Percentiles rank a stretch among this genome's conserved stretches.
phyloP scores from a whole-genome alignment of 148 eudicot species.

The Talinum fruticosum region DNA sequence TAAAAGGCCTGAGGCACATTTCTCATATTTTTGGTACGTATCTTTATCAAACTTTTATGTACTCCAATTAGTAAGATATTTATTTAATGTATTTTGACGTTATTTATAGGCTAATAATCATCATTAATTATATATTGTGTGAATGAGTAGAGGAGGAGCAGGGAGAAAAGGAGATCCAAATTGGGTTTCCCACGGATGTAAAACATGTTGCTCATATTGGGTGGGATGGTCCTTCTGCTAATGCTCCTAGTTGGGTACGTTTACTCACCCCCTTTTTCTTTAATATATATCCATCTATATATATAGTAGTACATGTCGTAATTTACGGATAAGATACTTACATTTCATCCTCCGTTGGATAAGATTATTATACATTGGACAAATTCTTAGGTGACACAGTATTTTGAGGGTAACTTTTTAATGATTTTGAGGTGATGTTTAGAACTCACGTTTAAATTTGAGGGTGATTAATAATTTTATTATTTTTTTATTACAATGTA shows the following conservation, averaged over 20 bases:
- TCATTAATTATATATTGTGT: not conserved
- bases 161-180: constrained; percentile 68
- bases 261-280: not conserved
- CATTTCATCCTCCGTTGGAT: no score
- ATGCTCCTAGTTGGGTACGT: constrained; percentile 75
- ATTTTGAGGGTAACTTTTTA: no score
- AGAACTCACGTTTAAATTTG: no score
- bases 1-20: constrained; percentile 60
- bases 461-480: no score
- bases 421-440: no score
- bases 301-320: no score
- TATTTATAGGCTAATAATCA: not conserved
- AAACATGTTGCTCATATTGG: constrained; percentile 94
- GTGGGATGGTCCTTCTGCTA: constrained; percentile 66
- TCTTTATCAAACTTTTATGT: not conserved
- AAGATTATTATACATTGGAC: no score
- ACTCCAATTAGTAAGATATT: not conserved
- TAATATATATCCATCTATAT: no score
- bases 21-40: constrained; percentile 52
- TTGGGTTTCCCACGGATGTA: constrained; percentile 86
- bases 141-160: constrained; percentile 43
- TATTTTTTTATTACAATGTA: not conserved
- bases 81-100: no score
- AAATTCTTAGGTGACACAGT: no score
- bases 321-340: no score